These are phyloP conservation scores for Geotrichum phurueaensis DNA, from an alignment of 1,139 yeast species.

Conservation along the genomic window DNA sequence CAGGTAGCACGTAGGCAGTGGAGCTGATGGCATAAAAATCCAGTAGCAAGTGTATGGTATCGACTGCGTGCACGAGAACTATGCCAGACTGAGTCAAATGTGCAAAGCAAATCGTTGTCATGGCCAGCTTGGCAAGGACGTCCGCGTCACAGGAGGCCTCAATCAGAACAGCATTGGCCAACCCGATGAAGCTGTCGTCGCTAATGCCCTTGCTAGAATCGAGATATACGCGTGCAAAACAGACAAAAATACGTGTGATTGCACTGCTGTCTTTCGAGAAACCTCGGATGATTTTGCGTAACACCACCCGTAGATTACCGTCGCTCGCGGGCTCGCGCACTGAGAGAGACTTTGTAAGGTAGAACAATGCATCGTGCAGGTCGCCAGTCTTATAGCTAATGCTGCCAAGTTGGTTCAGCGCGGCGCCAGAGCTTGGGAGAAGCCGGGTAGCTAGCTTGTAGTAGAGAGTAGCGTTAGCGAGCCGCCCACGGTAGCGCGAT, in stretches of 20 bases:
- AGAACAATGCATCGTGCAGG: slow-evolving; percentile 5
- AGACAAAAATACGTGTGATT: background rate
- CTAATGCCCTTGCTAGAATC: background rate
- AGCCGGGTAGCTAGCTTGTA: slow-evolving; percentile 20
- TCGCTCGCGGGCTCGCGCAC: slow-evolving; percentile 3
- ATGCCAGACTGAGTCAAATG: background rate
- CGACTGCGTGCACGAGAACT: background rate
- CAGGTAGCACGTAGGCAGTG: background rate
- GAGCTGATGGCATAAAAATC: background rate
- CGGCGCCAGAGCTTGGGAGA: slow-evolving; percentile 15
- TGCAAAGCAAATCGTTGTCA: background rate
- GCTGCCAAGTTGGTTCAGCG: slow-evolving; percentile 16
- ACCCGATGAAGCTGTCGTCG: background rate
- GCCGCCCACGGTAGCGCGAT: slow-evolving; percentile 20
- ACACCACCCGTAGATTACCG: background rate
- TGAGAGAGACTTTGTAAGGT: slow-evolving; percentile 6
- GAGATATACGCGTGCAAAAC: background rate
- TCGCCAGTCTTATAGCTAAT: slow-evolving; percentile 11
- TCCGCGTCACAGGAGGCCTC: background rate
- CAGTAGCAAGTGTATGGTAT: background rate
- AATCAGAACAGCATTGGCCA: background rate
- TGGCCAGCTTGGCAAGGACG: background rate
- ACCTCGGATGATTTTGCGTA: background rate
- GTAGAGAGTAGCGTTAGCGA: slow-evolving; percentile 20
- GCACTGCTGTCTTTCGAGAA: background rate